Conservation (phyloP, 331 rosid genomes). For the Acacia concinna region DNA sequence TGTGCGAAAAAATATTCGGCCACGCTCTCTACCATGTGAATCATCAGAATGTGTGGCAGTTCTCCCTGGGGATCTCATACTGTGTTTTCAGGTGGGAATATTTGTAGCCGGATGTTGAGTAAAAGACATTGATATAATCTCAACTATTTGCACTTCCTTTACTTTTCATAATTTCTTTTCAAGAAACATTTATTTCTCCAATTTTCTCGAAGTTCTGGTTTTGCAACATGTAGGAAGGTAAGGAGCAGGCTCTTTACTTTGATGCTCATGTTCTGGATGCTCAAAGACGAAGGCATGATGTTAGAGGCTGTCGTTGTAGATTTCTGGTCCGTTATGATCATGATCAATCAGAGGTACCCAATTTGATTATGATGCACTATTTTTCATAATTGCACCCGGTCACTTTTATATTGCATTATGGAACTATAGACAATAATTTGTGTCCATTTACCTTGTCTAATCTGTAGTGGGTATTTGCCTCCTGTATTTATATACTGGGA, state of each 20-base stretch:
- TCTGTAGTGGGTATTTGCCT: background rate
- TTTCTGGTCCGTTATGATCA: slow-evolving; percentile 96
- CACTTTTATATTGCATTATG: background rate
- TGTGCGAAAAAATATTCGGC: slow-evolving; percentile 77
- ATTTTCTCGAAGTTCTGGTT: slow-evolving; percentile 16
- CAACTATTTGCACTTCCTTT: background rate
- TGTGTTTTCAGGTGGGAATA: slow-evolving; percentile 86
- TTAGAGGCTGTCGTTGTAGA: slow-evolving; percentile 98
- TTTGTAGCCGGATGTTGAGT: slow-evolving; percentile 1
- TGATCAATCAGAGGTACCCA: slow-evolving; percentile 90
- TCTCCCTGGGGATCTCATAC: slow-evolving; percentile 94
- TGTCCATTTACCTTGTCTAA: background rate
- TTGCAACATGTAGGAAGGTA: slow-evolving; percentile 75
- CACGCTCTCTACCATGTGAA: slow-evolving; percentile 97
- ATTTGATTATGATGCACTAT: slow-evolving; percentile 7
- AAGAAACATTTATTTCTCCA: background rate
- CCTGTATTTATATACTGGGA: background rate
- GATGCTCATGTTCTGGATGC: slow-evolving; percentile 99
- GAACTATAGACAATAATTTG: background rate
- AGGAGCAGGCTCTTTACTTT: slow-evolving; percentile 97
- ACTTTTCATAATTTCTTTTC: slow-evolving; percentile 6
- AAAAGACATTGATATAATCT: slow-evolving; percentile 25
- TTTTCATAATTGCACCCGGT: slow-evolving; percentile 13
- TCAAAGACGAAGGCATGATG: slow-evolving; percentile 97
- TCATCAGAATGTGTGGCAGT: slow-evolving; percentile 98